Conservation (phyloP, 1,139 yeast species). For the Chernovozyma aurita region DNA sequence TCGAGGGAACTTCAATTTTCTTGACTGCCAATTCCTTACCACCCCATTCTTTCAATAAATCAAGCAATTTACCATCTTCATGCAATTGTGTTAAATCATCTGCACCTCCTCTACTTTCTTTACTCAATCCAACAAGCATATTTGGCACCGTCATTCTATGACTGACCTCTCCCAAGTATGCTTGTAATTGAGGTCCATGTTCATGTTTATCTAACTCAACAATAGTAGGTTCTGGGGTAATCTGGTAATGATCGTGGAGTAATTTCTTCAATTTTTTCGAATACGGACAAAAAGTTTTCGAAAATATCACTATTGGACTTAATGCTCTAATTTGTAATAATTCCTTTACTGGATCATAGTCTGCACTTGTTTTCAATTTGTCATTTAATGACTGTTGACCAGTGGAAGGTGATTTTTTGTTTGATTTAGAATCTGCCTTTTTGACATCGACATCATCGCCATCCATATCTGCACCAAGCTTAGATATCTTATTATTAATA, state of each 20-base stretch:
- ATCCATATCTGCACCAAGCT: constrained; percentile 13
- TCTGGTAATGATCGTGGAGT: constrained; percentile 57
- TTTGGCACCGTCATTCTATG: constrained; percentile 74
- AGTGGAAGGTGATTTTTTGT: not conserved
- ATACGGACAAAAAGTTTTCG: constrained; percentile 72
- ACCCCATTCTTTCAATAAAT: constrained; percentile 60
- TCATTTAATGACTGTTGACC: not conserved
- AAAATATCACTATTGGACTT: constrained; percentile 69
- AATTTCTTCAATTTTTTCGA: constrained; percentile 67
- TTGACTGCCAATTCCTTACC: constrained; percentile 48
- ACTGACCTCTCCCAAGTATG: constrained; percentile 49
- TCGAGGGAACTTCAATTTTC: constrained; percentile 54
- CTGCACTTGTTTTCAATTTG: constrained; percentile 19
- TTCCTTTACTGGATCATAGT: constrained; percentile 60
- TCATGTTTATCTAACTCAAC: constrained; percentile 82
- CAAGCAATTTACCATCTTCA: constrained; percentile 46
- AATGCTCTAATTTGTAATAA: constrained; percentile 52
- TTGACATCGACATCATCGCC: constrained; percentile 3
- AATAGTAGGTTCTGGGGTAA: constrained; percentile 66
- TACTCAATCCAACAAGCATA: constrained; percentile 51
- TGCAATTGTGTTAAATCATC: constrained; percentile 74
- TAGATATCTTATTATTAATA: constrained; percentile 35
- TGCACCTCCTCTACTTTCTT: constrained; percentile 64
- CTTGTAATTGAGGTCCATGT: constrained; percentile 60
- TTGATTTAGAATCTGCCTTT: constrained; percentile 1